A percentile compares a stretch with the other conserved stretches of the same genome.
phyloP scores from a whole-genome alignment of 2,329 filamentous ascomycete genomes.

The Didymellaceae sp. region DNA sequence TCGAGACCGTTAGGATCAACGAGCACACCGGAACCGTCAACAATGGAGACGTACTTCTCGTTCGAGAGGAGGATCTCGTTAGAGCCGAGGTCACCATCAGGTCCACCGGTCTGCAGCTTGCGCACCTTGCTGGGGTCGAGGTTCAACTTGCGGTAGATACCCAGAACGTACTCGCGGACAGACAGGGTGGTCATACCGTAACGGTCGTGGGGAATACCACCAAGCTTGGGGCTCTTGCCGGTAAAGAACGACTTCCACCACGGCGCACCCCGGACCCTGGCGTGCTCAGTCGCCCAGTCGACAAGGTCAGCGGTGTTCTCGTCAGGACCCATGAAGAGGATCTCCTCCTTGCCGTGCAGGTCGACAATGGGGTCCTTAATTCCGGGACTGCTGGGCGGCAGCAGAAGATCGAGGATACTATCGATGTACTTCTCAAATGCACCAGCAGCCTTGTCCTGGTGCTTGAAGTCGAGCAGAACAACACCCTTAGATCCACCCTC shows the following conservation, averaged over 20 bases:
- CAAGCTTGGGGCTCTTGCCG: conserved; percentile 93
- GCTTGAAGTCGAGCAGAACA: conserved; percentile 88
- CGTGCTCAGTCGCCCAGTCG: conserved; percentile 98
- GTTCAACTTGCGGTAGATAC: conserved; percentile 95
- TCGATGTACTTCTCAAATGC: conserved; percentile 99
- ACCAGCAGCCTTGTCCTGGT: conserved; percentile 89
- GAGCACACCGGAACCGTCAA: conserved; percentile 95
- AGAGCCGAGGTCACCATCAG: conserved; percentile 93
- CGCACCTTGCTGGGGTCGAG: conserved; percentile 83
- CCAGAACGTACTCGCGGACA: conserved; percentile 92
- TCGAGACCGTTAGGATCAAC: conserved; percentile 91
- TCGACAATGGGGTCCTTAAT: conserved; percentile 99
- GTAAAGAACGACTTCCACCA: conserved; percentile 99
- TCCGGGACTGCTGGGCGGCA: conserved; percentile 87
- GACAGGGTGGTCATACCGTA: conserved; percentile 99
- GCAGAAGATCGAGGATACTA: conserved; percentile 91
- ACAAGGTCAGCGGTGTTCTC: conserved; percentile 98
- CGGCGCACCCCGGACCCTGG: conserved; percentile 81
- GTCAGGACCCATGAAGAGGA: conserved; percentile 97
- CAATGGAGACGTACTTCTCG: conserved; percentile 92
- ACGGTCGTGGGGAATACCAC: conserved; percentile 92
- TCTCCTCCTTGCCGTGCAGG: conserved; percentile 92
- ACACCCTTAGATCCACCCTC: conserved; percentile 98
- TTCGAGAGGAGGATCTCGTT: conserved; percentile 97
- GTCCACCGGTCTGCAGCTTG: conserved; percentile 97